Conservation (phyloP, 495 filamentous ascomycete species). For the Hypoxylon lienhwacheense region DNA sequence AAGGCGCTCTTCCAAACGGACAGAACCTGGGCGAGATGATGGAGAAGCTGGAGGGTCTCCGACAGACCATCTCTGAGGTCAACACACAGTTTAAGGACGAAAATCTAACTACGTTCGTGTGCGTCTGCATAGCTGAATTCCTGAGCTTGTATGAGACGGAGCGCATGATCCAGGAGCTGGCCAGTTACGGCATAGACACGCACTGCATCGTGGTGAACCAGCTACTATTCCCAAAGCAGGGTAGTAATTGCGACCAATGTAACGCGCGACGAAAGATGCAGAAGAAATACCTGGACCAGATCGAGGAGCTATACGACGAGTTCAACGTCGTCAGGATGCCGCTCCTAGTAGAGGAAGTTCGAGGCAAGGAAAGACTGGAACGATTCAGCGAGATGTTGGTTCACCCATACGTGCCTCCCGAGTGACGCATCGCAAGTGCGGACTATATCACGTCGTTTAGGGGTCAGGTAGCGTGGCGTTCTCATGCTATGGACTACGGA, state of each 20-base stretch:
- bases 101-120: slow-evolving; percentile 95
- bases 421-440: slow-evolving; percentile 40
- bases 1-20: slow-evolving; percentile 80
- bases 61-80: slow-evolving; percentile 91
- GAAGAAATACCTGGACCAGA: slow-evolving; percentile 99
- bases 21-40: slow-evolving; percentile 89
- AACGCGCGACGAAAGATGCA: slow-evolving; percentile 96
- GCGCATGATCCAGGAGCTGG: slow-evolving; percentile 98
- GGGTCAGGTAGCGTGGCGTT: slow-evolving; percentile 27
- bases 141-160: slow-evolving; percentile 97
- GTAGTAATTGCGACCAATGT: slow-evolving; percentile 90
- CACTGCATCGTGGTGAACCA: slow-evolving; percentile 98
- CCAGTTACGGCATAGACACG: slow-evolving; percentile 91
- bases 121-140: slow-evolving; percentile 98
- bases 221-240: slow-evolving; percentile 86
- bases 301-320: slow-evolving; percentile 97
- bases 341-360: slow-evolving; percentile 88
- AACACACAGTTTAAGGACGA: slow-evolving; percentile 98
- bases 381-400: slow-evolving; percentile 94
- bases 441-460: slow-evolving; percentile 20
- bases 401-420: slow-evolving; percentile 77
- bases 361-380: slow-evolving; percentile 91
- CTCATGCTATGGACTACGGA: slow-evolving; percentile 1
- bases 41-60: slow-evolving; percentile 88
- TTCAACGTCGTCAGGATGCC: slow-evolving; percentile 99